A percentile compares a stretch with the other conserved stretches of the same genome.
Evolutionary conservation across 129 eudicot genomes (phyloP).

Genomic region (Dittrichia graveolens): DNA sequence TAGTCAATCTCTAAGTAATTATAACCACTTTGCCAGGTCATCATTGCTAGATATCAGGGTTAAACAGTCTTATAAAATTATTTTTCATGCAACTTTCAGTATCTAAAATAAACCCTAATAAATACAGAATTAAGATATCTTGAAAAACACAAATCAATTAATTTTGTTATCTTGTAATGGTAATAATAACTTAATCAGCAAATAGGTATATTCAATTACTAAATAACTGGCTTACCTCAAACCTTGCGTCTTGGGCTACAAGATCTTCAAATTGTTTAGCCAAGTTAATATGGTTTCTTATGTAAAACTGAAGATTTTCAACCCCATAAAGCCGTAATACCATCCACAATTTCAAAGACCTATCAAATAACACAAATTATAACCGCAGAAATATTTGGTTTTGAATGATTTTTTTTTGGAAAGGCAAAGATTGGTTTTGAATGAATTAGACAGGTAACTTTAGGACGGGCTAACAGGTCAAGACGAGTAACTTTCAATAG

Average conservation of each 20-base stretch:
- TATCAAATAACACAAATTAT: slow-evolving; percentile 29
- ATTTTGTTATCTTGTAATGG: neutral
- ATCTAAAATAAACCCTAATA: neutral
- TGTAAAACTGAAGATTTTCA: slow-evolving; percentile 84
- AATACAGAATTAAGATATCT: neutral
- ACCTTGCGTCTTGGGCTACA: slow-evolving; percentile 72
- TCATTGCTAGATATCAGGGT: neutral
- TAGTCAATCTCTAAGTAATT: neutral
- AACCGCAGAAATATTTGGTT: neutral
- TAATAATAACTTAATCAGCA: neutral
- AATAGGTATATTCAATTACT: neutral
- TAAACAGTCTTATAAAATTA: neutral
- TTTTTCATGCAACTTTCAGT: neutral
- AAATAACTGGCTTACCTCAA: slow-evolving; percentile 64
- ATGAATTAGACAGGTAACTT: too few relatives aligned
- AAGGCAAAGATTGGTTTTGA: too few relatives aligned
- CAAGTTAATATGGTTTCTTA: slow-evolving; percentile 79
- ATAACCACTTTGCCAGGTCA: neutral
- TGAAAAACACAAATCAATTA: neutral
- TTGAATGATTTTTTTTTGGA: too few relatives aligned
- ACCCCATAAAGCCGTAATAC: slow-evolving; percentile 88
- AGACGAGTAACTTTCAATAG: neutral
- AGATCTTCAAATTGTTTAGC: slow-evolving; percentile 77
- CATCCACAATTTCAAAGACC: slow-evolving; percentile 97
- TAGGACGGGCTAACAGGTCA: neutral